These are phyloP conservation scores for Epichloe aotearoae DNA, from an alignment of 2,329 filamentous ascomycete genomes.

Conservation along the genomic window DNA sequence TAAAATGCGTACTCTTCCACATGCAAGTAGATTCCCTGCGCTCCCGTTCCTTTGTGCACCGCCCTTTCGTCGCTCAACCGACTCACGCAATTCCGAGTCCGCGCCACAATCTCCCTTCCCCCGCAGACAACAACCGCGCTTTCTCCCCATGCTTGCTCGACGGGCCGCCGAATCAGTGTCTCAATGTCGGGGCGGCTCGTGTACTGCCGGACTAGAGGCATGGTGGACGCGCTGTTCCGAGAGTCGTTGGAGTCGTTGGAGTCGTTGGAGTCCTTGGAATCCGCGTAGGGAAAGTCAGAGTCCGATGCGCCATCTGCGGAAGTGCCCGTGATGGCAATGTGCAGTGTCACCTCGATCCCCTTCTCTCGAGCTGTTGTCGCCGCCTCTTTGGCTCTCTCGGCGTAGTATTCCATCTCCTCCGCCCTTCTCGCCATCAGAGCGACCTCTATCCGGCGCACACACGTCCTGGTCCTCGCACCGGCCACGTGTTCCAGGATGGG, in stretches of 20 bases:
- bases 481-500: constrained; percentile 45
- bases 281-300: no score
- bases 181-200: constrained; percentile 36
- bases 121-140: constrained; percentile 49
- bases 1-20: constrained; percentile 47
- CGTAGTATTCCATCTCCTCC: constrained; percentile 43
- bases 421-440: constrained; percentile 36
- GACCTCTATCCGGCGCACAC: constrained; percentile 40
- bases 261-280: no score
- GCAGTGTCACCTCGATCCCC: constrained; percentile 37
- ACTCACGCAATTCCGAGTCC: constrained; percentile 41
- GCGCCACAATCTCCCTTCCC: constrained; percentile 39
- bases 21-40: constrained; percentile 47
- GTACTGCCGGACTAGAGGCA: constrained; percentile 29
- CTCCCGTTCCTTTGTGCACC: constrained; percentile 51
- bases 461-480: constrained; percentile 26
- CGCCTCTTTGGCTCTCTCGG: constrained; percentile 32
- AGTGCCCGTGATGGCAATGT: constrained; percentile 38
- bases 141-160: constrained; percentile 46
- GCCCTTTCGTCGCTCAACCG: constrained; percentile 45
- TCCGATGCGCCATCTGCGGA: not conserved
- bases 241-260: not conserved
- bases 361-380: constrained; percentile 25
- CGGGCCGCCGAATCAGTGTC: constrained; percentile 35
- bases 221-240: not conserved